Conservation (phyloP, 2,329 filamentous ascomycete genomes). For the Atkinsonella texensis region DNA sequence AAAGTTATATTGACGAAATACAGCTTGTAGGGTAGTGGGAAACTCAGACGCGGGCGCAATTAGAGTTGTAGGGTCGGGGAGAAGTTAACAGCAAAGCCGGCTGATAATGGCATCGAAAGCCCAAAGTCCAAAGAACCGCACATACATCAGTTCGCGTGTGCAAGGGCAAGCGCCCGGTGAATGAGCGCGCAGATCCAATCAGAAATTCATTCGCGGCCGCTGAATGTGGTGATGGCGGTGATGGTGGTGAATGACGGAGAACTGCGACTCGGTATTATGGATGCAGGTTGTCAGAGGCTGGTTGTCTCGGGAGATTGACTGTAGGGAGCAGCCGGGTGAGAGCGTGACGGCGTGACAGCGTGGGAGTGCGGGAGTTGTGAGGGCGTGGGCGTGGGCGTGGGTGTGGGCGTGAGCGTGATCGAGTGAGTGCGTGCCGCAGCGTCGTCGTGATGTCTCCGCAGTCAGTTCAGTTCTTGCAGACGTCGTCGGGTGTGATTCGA, state of each 20-base stretch:
- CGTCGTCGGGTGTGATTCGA: no score
- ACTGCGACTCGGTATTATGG: no score
- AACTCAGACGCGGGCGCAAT: background rate
- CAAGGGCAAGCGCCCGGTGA: conserved; percentile 3
- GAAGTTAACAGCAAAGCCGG: background rate
- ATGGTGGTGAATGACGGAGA: background rate
- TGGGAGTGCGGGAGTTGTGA: no score
- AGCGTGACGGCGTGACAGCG: no score
- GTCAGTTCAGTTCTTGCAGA: no score
- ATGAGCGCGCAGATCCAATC: conserved; percentile 2
- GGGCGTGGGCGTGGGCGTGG: no score
- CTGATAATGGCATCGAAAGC: background rate
- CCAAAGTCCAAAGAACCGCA: background rate
- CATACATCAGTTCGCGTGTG: conserved; percentile 5
- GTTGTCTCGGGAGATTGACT: no score
- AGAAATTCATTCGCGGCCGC: conserved; percentile 3
- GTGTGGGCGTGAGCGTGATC: no score
- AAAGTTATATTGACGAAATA: background rate
- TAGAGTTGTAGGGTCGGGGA: conserved; percentile 1
- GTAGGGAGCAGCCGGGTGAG: no score
- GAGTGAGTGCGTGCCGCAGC: no score
- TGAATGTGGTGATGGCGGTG: background rate
- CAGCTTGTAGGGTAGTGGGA: background rate
- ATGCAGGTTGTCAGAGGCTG: no score
- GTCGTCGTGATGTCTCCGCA: no score